These are phyloP conservation scores for Carex cristatella DNA, from an alignment of 176 grass and related monocot species.

Conservation along the genomic window DNA sequence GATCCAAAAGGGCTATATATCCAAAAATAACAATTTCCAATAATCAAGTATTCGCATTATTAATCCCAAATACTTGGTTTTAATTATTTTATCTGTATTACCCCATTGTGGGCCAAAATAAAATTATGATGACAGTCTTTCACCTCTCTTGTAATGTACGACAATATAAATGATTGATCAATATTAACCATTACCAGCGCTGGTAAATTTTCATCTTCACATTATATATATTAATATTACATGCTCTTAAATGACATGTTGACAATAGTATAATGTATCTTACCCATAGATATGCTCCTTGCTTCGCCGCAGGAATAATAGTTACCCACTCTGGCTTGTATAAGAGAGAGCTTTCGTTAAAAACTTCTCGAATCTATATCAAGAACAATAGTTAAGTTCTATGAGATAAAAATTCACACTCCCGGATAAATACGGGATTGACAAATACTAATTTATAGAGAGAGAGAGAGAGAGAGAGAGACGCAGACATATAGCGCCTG, in stretches of 20 bases:
- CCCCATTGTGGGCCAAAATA: no score
- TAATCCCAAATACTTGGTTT: no score
- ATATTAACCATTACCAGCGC: not conserved
- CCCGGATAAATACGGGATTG: not conserved
- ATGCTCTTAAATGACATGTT: not conserved
- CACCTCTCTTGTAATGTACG: no score
- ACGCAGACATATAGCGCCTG: not conserved
- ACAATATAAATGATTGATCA: no score
- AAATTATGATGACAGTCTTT: no score
- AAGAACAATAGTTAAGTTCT: not conserved
- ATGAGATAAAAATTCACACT: no score
- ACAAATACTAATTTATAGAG: no score
- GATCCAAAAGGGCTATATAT: no score
- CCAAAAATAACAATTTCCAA: no score
- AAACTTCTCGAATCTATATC: conserved; percentile 30
- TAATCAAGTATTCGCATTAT: no score
- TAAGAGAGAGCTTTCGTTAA: conserved; percentile 27
- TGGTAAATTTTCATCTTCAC: not conserved
- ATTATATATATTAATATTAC: not conserved
- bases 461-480: no score
- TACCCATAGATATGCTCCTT: conserved; percentile 39
- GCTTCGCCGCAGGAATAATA: conserved; percentile 31
- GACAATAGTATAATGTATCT: not conserved
- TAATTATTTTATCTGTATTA: no score
- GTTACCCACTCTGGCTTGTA: conserved; percentile 29